These are phyloP conservation scores for Hysterangium stoloniferum DNA, from an alignment of 768 basidiomycete species.

Conservation along the genomic window DNA sequence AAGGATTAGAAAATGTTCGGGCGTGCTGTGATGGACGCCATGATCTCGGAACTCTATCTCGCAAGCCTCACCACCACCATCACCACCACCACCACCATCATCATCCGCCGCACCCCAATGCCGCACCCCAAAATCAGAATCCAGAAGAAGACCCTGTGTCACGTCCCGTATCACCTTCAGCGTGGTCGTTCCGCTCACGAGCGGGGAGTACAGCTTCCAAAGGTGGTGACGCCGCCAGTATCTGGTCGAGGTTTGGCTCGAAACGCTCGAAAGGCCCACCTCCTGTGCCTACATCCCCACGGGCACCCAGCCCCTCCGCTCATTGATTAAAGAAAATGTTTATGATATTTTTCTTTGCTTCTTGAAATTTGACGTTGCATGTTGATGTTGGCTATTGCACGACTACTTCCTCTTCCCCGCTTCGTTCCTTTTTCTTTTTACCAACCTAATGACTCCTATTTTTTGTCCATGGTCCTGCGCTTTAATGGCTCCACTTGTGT, in stretches of 20 bases:
- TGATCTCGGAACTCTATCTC: slow-evolving; percentile 62
- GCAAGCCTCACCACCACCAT: slow-evolving; percentile 38
- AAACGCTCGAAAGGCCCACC: slow-evolving; percentile 12
- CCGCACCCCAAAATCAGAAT: slow-evolving; percentile 23
- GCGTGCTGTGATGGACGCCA: slow-evolving; percentile 86
- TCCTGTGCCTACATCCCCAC: slow-evolving; percentile 6
- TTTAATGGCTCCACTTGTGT: background rate
- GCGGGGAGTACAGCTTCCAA: slow-evolving; percentile 68
- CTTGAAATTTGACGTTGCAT: background rate
- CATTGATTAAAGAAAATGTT: background rate
- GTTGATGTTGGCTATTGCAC: too few species aligned
- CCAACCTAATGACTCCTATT: background rate
- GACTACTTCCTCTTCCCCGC: too few species aligned
- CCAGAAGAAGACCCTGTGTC: slow-evolving; percentile 36
- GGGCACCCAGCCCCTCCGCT: background rate
- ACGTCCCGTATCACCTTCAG: slow-evolving; percentile 62
- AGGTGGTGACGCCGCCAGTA: slow-evolving; percentile 34
- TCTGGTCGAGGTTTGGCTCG: slow-evolving; percentile 14
- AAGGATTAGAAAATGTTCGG: slow-evolving; percentile 91
- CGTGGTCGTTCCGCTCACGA: slow-evolving; percentile 80
- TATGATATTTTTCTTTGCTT: background rate
- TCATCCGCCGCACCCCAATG: slow-evolving; percentile 20
- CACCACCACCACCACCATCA: slow-evolving; percentile 51
- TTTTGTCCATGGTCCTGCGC: background rate
- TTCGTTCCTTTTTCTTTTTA: background rate